Conservation (phyloP, 805 yeast genomes). For the Suhomyces sp. region DNA sequence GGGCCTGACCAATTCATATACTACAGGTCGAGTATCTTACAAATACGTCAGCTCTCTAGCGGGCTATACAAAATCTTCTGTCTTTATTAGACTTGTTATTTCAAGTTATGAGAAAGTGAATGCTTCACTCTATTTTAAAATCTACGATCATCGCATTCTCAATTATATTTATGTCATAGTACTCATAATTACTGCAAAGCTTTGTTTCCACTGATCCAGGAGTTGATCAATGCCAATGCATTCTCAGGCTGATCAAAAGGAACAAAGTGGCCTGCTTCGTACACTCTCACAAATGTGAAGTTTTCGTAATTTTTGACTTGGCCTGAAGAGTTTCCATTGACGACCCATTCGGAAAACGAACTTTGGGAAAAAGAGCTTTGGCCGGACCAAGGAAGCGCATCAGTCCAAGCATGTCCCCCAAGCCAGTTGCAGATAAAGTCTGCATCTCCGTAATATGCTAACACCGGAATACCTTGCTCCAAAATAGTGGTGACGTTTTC, state of each 20-base stretch:
- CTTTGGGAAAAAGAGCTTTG: slow-evolving; percentile 14
- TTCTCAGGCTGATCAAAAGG: slow-evolving; percentile 86
- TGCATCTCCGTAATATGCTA: slow-evolving; percentile 44
- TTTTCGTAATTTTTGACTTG: slow-evolving; percentile 68
- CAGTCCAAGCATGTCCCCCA: slow-evolving; percentile 15
- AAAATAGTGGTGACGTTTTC: slow-evolving; percentile 35
- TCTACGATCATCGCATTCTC: too few species aligned
- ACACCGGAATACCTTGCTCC: slow-evolving; percentile 38
- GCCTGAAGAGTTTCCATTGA: slow-evolving; percentile 46
- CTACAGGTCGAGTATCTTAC: too few species aligned
- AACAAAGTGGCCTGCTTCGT: slow-evolving; percentile 94
- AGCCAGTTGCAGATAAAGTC: slow-evolving; percentile 35
- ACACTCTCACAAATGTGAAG: slow-evolving; percentile 79
- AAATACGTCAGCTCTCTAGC: too few species aligned
- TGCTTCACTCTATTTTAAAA: too few species aligned
- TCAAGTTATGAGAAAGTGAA: too few species aligned
- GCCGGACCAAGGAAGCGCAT: slow-evolving; percentile 14
- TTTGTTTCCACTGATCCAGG: slow-evolving; percentile 76
- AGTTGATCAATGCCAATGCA: slow-evolving; percentile 76
- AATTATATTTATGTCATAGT: too few species aligned
- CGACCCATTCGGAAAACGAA: slow-evolving; percentile 16
- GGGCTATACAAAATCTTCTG: too few species aligned
- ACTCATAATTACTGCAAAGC: neutral
- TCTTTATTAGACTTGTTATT: too few species aligned
- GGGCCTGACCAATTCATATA: too few species aligned